phyloP scores from a whole-genome alignment of 164 flowering plant species.

The Dillenia suffruticosa region DNA sequence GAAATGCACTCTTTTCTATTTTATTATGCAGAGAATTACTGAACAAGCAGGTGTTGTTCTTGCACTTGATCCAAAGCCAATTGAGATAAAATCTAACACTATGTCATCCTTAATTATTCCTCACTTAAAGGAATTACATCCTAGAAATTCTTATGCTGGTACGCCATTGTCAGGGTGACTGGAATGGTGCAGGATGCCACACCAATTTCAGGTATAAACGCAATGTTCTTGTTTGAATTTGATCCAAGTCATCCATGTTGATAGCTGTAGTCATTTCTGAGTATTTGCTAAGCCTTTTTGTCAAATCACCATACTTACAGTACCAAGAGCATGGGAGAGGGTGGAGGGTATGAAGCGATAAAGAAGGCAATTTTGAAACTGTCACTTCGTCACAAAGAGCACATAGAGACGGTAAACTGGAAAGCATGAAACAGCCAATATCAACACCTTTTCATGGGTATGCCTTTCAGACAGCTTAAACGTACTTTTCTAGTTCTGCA shows the following conservation, averaged over 20 bases:
- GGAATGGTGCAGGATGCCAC: constrained; percentile 99
- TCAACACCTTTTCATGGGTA: constrained; percentile 95
- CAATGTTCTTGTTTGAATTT: too few relatives aligned
- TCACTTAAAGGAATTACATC: neutral
- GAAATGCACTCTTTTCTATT: too few relatives aligned
- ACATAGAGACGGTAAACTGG: constrained; percentile 96
- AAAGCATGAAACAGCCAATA: constrained; percentile 92
- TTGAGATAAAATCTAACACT: constrained; percentile 50
- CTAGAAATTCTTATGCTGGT: neutral
- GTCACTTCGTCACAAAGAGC: constrained; percentile 90
- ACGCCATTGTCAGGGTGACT: constrained; percentile 64
- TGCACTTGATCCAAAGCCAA: constrained; percentile 94
- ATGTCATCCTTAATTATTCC: neutral
- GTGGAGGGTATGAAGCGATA: constrained; percentile 86
- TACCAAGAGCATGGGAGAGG: constrained; percentile 92
- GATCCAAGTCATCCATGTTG: too few relatives aligned
- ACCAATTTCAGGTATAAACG: constrained; percentile 78
- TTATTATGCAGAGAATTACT: constrained; percentile 46
- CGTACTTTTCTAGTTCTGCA: neutral
- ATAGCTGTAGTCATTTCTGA: too few relatives aligned
- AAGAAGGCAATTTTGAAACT: constrained; percentile 94
- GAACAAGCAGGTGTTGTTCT: constrained; percentile 99
- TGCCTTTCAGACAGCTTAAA: constrained; percentile 8
- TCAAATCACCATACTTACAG: constrained; percentile 25
- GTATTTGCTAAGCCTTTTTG: too few relatives aligned